Evolutionary conservation across 352 stramenopile species (phyloP).

Genomic region (Pythium sp.): DNA sequence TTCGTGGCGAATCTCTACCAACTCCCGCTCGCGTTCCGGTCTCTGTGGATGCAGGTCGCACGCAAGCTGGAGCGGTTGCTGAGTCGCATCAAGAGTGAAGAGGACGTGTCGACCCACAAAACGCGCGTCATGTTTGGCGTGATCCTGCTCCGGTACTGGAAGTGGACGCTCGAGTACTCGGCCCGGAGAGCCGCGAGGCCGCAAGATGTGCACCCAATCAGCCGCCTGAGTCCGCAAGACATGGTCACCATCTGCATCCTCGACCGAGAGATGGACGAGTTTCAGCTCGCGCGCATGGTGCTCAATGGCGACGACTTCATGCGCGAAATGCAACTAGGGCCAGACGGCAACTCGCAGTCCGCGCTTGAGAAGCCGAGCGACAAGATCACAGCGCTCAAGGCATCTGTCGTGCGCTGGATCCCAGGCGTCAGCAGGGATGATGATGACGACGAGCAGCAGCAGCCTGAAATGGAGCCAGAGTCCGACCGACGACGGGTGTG

Average conservation of each 20-base stretch:
- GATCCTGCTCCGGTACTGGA: neutral
- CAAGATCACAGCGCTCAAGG: neutral
- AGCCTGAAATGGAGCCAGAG: neutral
- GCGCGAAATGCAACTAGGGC: neutral
- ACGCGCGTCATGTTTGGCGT: neutral
- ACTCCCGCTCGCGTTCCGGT: neutral
- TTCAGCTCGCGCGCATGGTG: neutral
- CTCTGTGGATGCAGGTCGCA: neutral
- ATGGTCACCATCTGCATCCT: neutral
- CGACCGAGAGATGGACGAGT: neutral
- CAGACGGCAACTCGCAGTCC: neutral
- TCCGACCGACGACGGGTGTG: neutral
- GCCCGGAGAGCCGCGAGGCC: neutral
- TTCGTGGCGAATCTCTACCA: neutral
- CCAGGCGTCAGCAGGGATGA: neutral
- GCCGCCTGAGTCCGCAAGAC: neutral
- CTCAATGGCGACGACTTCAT: neutral
- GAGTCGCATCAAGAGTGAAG: neutral
- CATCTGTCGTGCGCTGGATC: neutral
- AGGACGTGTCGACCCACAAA: neutral
- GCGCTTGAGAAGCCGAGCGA: neutral
- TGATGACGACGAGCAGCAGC: neutral
- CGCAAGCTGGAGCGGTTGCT: neutral
- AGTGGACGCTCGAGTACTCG: slow-evolving; percentile 1
- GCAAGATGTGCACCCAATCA: neutral